phyloP scores from a whole-genome alignment of 2,329 filamentous ascomycete genomes.

The Ophiostoma montium region DNA sequence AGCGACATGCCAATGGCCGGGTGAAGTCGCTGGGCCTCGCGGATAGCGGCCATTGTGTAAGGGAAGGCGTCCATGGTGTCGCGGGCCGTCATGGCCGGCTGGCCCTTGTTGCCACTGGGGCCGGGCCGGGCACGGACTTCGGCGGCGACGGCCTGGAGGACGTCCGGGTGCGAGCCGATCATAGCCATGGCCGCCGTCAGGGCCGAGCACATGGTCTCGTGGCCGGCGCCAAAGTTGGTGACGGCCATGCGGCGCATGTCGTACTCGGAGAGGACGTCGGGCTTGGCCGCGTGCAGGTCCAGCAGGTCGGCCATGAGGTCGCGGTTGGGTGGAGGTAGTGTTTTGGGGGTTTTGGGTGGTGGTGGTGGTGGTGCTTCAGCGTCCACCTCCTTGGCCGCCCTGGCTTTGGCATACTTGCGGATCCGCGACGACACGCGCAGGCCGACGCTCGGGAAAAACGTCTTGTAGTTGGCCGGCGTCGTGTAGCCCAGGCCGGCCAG shows the following conservation, averaged over 20 bases:
- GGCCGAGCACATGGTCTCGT: constrained; percentile 40
- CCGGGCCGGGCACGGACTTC: constrained; percentile 16
- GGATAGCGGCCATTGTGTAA: constrained; percentile 31
- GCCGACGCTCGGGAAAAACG: constrained; percentile 29
- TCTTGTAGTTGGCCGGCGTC: constrained; percentile 28
- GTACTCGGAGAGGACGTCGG: constrained; percentile 28
- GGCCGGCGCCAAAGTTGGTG: constrained; percentile 41
- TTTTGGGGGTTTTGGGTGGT: too few species aligned
- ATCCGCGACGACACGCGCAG: constrained; percentile 5
- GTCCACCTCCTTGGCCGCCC: background rate
- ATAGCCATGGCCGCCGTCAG: constrained; percentile 34
- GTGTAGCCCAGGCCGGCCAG: constrained; percentile 31
- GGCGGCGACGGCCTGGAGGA: constrained; percentile 20
- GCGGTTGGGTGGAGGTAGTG: constrained; percentile 14
- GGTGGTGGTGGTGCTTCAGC: background rate
- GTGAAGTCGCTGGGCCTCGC: constrained; percentile 35
- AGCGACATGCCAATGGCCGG: constrained; percentile 39
- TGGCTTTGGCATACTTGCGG: background rate
- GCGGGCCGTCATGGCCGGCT: constrained; percentile 15
- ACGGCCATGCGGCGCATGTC: constrained; percentile 38
- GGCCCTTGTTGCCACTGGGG: background rate
- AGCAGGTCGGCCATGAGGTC: constrained; percentile 35
- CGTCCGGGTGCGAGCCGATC: constrained; percentile 25
- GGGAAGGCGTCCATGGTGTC: constrained; percentile 14
- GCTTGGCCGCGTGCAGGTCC: constrained; percentile 28